phyloP scores from a whole-genome alignment of 2,329 filamentous ascomycete species.

The Ceratocystis harringtonii region DNA sequence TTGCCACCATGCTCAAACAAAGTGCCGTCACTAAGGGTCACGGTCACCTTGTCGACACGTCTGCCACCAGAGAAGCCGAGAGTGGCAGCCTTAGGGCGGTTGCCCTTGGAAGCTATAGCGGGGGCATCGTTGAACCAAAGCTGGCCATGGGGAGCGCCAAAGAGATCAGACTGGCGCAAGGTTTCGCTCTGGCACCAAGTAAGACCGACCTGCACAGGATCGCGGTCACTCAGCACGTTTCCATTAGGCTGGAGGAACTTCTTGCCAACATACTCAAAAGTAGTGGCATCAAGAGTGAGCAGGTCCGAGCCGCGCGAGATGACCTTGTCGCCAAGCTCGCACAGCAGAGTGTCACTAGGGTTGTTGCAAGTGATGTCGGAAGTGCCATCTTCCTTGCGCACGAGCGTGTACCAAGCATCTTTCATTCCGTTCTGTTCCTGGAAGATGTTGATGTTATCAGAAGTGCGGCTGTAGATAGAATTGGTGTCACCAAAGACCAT shows the following conservation, averaged over 20 bases:
- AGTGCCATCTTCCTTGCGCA: slow-evolving; percentile 33
- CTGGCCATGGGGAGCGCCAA: slow-evolving; percentile 33
- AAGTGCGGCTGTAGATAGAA: slow-evolving; percentile 43
- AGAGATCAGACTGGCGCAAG: slow-evolving; percentile 32
- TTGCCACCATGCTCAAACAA: slow-evolving; percentile 37
- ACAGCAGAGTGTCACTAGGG: slow-evolving; percentile 37
- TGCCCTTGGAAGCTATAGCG: slow-evolving; percentile 23
- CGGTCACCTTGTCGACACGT: slow-evolving; percentile 36
- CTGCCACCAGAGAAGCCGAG: slow-evolving; percentile 33
- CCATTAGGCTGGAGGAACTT: slow-evolving; percentile 44
- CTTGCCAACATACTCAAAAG: slow-evolving; percentile 39
- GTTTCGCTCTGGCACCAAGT: slow-evolving; percentile 27
- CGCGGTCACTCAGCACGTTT: slow-evolving; percentile 46
- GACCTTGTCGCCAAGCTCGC: slow-evolving; percentile 54
- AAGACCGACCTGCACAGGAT: slow-evolving; percentile 45
- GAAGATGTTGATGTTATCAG: slow-evolving; percentile 40
- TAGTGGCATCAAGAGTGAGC: slow-evolving; percentile 32
- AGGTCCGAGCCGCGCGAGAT: slow-evolving; percentile 41
- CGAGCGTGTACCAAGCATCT: slow-evolving; percentile 45
- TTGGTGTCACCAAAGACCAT: slow-evolving; percentile 52
- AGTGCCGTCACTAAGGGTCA: slow-evolving; percentile 35
- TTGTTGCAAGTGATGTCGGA: slow-evolving; percentile 39
- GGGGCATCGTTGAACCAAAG: slow-evolving; percentile 41
- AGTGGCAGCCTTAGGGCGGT: slow-evolving; percentile 25
- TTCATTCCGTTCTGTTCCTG: slow-evolving; percentile 36